Evolutionary conservation across 2,329 filamentous ascomycete species (phyloP).

Genomic region (Fusarium sp.): DNA sequence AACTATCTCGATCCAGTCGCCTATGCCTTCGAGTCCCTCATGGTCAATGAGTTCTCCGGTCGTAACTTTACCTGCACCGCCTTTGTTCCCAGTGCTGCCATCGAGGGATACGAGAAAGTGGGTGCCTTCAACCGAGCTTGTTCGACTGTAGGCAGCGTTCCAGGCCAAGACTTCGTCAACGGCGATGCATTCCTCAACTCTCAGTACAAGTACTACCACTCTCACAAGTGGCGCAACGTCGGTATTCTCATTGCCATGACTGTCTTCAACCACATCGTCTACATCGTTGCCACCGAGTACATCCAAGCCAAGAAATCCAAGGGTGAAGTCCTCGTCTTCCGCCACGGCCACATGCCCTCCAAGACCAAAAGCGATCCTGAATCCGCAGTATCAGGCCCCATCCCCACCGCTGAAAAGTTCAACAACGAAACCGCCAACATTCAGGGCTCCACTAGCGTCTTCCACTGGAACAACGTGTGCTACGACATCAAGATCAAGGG

Average conservation of each 20-base stretch:
- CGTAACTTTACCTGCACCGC: constrained; percentile 47
- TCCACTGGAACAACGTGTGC: constrained; percentile 79
- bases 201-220: constrained; percentile 61
- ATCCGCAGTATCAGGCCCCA: constrained; percentile 33
- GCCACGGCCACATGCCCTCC: constrained; percentile 55
- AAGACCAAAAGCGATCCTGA: constrained; percentile 44
- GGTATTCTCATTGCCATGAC: constrained; percentile 68
- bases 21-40: constrained; percentile 75
- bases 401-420: constrained; percentile 40
- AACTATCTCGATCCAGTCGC: constrained; percentile 75
- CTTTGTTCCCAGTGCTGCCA: constrained; percentile 46
- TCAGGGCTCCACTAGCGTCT: constrained; percentile 59
- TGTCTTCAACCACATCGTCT: constrained; percentile 61
- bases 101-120: constrained; percentile 50
- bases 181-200: constrained; percentile 63
- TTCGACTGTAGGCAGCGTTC: constrained; percentile 60
- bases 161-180: constrained; percentile 59
- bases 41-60: constrained; percentile 74
- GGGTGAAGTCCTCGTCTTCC: constrained; percentile 72
- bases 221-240: constrained; percentile 68
- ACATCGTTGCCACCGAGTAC: constrained; percentile 65
- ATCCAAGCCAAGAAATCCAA: constrained; percentile 66
- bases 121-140: constrained; percentile 58
- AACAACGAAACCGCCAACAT: constrained; percentile 34
- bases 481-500: constrained; percentile 80